Conservation (phyloP, 805 yeast genomes). For the Candida easanensis region DNA sequence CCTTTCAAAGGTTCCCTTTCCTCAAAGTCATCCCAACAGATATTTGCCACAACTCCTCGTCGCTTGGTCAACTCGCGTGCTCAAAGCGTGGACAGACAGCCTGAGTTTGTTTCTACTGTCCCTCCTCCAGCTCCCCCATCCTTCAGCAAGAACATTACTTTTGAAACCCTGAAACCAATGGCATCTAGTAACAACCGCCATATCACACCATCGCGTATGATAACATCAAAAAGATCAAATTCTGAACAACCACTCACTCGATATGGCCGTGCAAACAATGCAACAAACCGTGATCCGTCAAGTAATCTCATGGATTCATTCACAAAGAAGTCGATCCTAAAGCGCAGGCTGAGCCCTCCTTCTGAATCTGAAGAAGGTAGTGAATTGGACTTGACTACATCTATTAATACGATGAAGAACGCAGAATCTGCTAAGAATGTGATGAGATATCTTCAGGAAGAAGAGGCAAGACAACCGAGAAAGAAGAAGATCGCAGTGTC, state of each 20-base stretch:
- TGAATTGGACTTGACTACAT: constrained; percentile 22
- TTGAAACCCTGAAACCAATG: constrained; percentile 27
- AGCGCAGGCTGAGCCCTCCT: constrained; percentile 19
- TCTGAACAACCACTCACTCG: constrained; percentile 27
- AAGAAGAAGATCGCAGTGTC: constrained; percentile 30
- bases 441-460: constrained; percentile 13
- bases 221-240: constrained; percentile 27
- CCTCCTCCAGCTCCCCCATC: constrained; percentile 5
- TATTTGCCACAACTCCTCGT: constrained; percentile 30
- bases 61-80: constrained; percentile 24
- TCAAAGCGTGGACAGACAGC: constrained; percentile 30
- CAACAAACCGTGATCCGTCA: constrained; percentile 14
- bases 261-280: constrained; percentile 6
- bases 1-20: constrained; percentile 25
- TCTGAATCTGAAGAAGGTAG: constrained; percentile 8
- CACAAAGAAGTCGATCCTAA: constrained; percentile 17
- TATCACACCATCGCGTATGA: constrained; percentile 29
- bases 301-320: constrained; percentile 21
- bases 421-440: constrained; percentile 21
- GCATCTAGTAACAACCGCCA: constrained; percentile 26
- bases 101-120: constrained; percentile 2
- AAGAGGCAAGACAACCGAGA: constrained; percentile 17
- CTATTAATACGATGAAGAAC: constrained; percentile 25
- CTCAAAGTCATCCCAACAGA: constrained; percentile 12
- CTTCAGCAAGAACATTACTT: constrained; percentile 22